These are phyloP conservation scores for Aspergillus sp. DNA, from an alignment of 2,329 filamentous ascomycete genomes.

Conservation along the genomic window DNA sequence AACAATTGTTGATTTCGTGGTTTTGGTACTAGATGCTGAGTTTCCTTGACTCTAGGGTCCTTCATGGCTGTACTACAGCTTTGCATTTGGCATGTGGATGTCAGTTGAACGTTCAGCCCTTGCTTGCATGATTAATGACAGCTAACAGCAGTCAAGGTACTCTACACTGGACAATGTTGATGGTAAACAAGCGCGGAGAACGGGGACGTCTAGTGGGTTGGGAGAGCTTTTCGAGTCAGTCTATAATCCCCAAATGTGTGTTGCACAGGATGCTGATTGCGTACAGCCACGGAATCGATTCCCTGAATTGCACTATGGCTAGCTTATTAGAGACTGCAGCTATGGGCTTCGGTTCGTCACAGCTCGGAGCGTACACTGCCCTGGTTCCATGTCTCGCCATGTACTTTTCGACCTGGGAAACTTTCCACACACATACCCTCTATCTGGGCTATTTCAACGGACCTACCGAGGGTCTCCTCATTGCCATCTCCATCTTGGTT, in stretches of 20 bases:
- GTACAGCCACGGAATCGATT: slow-evolving; percentile 82
- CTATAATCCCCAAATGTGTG: slow-evolving; percentile 3
- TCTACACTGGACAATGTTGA: slow-evolving; percentile 99
- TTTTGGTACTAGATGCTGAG: background rate
- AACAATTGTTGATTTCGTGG: slow-evolving; percentile 5
- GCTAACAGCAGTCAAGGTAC: slow-evolving; percentile 44
- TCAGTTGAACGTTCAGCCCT: slow-evolving; percentile 32
- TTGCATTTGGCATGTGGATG: slow-evolving; percentile 93
- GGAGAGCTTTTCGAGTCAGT: slow-evolving; percentile 87
- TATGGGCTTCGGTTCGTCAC: slow-evolving; percentile 80
- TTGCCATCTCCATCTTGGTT: slow-evolving; percentile 79
- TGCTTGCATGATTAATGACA: background rate
- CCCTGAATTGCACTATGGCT: slow-evolving; percentile 89
- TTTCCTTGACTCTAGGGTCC: slow-evolving; percentile 54
- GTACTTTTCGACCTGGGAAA: slow-evolving; percentile 99
- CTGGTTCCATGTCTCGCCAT: slow-evolving; percentile 87
- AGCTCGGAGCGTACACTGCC: slow-evolving; percentile 81
- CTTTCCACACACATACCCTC: slow-evolving; percentile 94
- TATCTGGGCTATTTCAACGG: slow-evolving; percentile 97
- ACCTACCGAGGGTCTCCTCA: slow-evolving; percentile 86
- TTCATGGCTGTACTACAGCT: slow-evolving; percentile 90
- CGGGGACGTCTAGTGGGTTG: slow-evolving; percentile 86
- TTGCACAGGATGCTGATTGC: slow-evolving; percentile 16
- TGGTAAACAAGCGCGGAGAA: slow-evolving; percentile 91
- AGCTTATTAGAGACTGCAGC: slow-evolving; percentile 85